Base-by-base conservation (phyloP, 2,329 filamentous ascomycete genomes). In the Furcasterigmium furcatum region DNA sequence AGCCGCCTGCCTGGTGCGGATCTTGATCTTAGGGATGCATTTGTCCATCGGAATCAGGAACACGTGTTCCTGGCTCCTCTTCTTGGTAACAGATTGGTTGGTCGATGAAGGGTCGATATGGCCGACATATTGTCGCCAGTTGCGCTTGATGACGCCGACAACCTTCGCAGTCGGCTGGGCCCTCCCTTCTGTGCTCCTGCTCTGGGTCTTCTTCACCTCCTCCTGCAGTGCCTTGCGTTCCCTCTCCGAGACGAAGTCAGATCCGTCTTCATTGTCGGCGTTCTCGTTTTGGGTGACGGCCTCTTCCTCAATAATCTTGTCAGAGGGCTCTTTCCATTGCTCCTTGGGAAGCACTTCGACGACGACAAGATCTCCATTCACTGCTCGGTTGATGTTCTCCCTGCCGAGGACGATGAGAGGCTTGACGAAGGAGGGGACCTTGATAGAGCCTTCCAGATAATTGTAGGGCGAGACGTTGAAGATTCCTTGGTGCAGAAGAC, bases 1-100 rank as follows among this genome's bases (percentile, higher is more conserved):
- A 14, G 84, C 83, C 20, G 91, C 91, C 66, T 97, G 94, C 43
- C 94, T 80, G 10, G 94, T 97, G 42, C 91, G 85, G 45, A 99
- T 83, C 38, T 91, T 83, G 57, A 99, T 96, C 72, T 97, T 99
- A 3, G 94, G 94, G 19, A 99, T 88, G 58, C 90, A 87, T 74
- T 96, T 97, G 67, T 99, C 92, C 92, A 99, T 97, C 4, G 94
- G 91, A 41, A 97, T 84, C 16, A 99, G 77, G 67, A 99, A 99
- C 13, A 99, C 91, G 14, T 82, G 95, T 62, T 96, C 91, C 62
- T 95, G 90, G 57, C 87, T 87, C 47, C 91, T 81, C 24, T 89
- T 90, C 55, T 91, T 85, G 49, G 83, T 85, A 2, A 80, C 80
- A 4, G 83, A 80, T 44, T 84, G 81, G 58, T 85, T 85, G 41